Conservation (phyloP, 768 basidiomycete species). For the Saitozyma podzolica region DNA sequence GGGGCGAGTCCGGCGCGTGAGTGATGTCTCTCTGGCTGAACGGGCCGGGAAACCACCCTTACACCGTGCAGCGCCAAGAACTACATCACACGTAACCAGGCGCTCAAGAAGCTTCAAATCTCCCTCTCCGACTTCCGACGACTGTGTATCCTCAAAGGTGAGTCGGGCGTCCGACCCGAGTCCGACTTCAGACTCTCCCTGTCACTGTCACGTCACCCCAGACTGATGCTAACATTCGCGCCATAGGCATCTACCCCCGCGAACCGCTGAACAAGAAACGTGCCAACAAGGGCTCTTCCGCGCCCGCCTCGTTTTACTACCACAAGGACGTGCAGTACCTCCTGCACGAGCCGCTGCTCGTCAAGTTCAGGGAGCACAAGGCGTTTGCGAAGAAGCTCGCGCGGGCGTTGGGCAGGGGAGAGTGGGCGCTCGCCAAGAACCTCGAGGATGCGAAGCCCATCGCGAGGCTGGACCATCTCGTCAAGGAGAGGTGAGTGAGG, state of each 20-base stretch:
- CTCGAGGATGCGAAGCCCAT: conserved; percentile 89
- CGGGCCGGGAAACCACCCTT: background rate
- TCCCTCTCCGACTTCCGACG: conserved; percentile 95
- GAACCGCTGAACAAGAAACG: conserved; percentile 88
- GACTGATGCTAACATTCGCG: background rate
- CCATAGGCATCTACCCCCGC: conserved; percentile 89
- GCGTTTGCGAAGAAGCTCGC: conserved; percentile 96
- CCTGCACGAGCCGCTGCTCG: conserved; percentile 90
- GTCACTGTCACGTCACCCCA: too few relatives aligned
- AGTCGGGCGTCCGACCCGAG: conserved; percentile 23
- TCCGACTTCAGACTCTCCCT: too few relatives aligned
- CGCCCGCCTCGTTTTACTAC: conserved; percentile 97
- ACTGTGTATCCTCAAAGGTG: conserved; percentile 95
- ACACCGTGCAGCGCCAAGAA: conserved; percentile 50
- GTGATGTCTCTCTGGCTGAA: conserved; percentile 11
- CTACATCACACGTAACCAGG: conserved; percentile 77
- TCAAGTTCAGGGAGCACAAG: conserved; percentile 94
- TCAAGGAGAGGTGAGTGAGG: conserved; percentile 84
- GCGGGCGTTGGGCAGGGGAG: conserved; percentile 84
- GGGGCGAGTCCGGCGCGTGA: conserved; percentile 54
- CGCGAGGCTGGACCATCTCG: conserved; percentile 89
- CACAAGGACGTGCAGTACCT: conserved; percentile 96
- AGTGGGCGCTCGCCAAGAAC: conserved; percentile 93
- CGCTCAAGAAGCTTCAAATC: conserved; percentile 93
- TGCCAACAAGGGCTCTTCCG: conserved; percentile 96